A percentile compares a stretch with the other conserved stretches of the same genome.
phyloP scores from a whole-genome alignment of 1,284 basidiomycete genomes.

The Naganishia sp. region DNA sequence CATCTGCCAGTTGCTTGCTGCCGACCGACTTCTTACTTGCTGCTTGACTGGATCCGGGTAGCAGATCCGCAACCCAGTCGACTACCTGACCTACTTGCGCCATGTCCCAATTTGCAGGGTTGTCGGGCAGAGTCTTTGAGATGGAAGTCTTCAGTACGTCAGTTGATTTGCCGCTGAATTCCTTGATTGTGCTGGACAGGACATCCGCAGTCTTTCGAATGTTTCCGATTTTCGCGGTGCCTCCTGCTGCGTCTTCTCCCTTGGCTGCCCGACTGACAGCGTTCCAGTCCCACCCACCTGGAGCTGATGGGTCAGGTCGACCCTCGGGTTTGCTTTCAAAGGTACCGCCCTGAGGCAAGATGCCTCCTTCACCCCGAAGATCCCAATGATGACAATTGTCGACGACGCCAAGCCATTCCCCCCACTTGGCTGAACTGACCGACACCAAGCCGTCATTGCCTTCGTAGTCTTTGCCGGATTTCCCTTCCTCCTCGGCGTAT shows the following conservation, averaged over 20 bases:
- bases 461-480: constrained; percentile 60
- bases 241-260: constrained; percentile 25
- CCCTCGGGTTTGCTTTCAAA: constrained; percentile 41
- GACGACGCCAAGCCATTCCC: constrained; percentile 86
- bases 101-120: constrained; percentile 43
- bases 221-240: constrained; percentile 20
- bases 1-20: constrained; percentile 48
- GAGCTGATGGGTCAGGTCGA: constrained; percentile 35
- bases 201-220: constrained; percentile 13
- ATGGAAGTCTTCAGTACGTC: constrained; percentile 10
- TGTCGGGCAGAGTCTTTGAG: constrained; percentile 6
- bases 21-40: constrained; percentile 34
- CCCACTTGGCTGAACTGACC: constrained; percentile 85
- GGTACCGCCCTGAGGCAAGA: constrained; percentile 49
- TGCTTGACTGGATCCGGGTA: constrained; percentile 42
- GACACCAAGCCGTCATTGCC: constrained; percentile 96
- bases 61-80: constrained; percentile 52
- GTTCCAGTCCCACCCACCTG: constrained; percentile 38
- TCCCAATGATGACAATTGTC: constrained; percentile 97
- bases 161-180: constrained; percentile 26
- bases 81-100: constrained; percentile 52
- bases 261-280: constrained; percentile 16
- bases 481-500: constrained; percentile 61
- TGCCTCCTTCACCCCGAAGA: constrained; percentile 71
- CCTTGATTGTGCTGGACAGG: constrained; percentile 19